Base-by-base conservation (phyloP, 1,139 yeast species). In the Pichia sorboxylosa region DNA sequence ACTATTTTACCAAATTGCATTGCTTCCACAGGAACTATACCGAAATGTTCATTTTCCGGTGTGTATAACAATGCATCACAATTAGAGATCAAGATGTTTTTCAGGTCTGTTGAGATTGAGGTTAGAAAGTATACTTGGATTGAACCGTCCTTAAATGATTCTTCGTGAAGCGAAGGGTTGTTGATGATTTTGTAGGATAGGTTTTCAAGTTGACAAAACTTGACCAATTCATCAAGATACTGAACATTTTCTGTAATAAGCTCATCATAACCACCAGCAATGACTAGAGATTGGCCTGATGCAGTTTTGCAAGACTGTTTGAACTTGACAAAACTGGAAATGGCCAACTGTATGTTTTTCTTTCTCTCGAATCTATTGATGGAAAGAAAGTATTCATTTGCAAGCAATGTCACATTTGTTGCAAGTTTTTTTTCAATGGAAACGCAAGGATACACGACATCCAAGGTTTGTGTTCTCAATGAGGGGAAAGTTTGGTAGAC, bases 1-100 rank as follows among this genome's bases (percentile, higher is more conserved):
- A 85, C 95, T 0, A 94, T 87, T 1, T 81, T 78, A 19, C 80
- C 76, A 40, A 71, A 65, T 29, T 79, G 65, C 96, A 90, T 87
- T 14, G 95, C 85, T 51, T 90, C 98, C 11, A 90, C 66, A 1
- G 99, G 99, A 4, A 92, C 99, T 41, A 90, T 92, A 11, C 99
- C 99, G 52, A 90, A 90, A 57, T 90, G 99, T 54, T 92, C 98
- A 48, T 71, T 70, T 1, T 80, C 67, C 2, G 99, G 98, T 0
- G 99, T 92, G 52, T 90, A 90, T 28, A 85, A 59, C 24, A 92
- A 62, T 35, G 81, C 46, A 34, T 69, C 66, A 2, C 90, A 66
- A 9, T 61, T 55, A 28, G 65, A 55, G 29, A 90, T 60, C 26
- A 90, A 63, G 1, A 73, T 62, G 32, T 76, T 75, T 49, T 85